Conservation (phyloP, 352 stramenopile species). For the Hyaloperonospora brassicae region DNA sequence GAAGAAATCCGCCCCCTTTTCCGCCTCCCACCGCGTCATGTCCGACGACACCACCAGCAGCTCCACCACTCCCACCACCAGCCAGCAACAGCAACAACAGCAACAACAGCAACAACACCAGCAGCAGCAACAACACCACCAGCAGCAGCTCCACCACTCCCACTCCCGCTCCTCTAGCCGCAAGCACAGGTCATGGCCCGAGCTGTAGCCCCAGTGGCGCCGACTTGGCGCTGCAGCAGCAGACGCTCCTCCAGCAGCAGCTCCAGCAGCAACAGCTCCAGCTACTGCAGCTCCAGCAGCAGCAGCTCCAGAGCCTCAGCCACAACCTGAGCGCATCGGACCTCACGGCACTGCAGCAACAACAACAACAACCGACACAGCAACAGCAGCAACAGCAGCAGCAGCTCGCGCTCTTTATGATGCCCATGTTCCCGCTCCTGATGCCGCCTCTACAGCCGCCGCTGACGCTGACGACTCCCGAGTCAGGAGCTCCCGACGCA, state of each 20-base stretch:
- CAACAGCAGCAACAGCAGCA: conserved; percentile 40
- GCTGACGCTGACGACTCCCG: neutral
- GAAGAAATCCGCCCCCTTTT: conserved; percentile 48
- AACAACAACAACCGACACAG: conserved; percentile 37
- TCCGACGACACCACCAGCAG: conserved; percentile 13
- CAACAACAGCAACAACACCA: too few relatives aligned
- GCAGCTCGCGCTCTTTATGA: conserved; percentile 70
- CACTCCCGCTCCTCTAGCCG: too few relatives aligned
- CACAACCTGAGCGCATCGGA: conserved; percentile 55
- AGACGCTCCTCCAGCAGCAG: conserved; percentile 25
- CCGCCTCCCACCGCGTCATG: conserved; percentile 14
- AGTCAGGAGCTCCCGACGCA: conserved; percentile 2
- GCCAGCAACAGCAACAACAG: too few relatives aligned
- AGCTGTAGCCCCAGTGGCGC: neutral
- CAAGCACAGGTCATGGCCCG: too few relatives aligned
- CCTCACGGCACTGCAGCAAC: conserved; percentile 37
- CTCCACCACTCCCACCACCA: too few relatives aligned
- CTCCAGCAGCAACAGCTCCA: conserved; percentile 39
- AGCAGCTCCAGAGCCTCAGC: conserved; percentile 57
- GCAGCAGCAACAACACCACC: conserved; percentile 25
- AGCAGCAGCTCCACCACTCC: conserved; percentile 48
- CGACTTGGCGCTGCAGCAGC: conserved; percentile 23
- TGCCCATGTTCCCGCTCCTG: conserved; percentile 74
- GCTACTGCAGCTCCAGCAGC: conserved; percentile 45
- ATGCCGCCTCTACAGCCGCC: conserved; percentile 42